Evolutionary conservation across 495 filamentous ascomycete genomes (phyloP), one percentile per base, ranked within the genome.

Genomic region (Ramalina intermedia): DNA sequence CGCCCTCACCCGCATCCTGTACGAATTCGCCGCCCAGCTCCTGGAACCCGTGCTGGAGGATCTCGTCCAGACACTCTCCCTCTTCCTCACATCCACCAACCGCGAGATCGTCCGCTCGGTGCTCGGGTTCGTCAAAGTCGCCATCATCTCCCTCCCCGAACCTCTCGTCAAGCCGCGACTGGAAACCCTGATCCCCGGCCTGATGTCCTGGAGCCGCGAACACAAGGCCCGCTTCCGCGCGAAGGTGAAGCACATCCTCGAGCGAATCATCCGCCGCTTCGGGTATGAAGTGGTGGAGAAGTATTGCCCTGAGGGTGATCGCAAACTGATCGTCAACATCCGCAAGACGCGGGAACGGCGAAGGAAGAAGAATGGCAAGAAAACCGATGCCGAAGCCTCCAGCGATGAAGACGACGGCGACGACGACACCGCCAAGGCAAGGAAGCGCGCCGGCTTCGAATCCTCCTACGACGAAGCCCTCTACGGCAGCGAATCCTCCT

Each of bases 231-330:
- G 91, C 58, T 87, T 96, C 62, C 84, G 85, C 53, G 81, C 86
- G 26, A 96, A 96, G 71, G 87, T 98, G 47, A 96, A 94, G 76
- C 87, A 94, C 58, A 95, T 98, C 53, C 64, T 96, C 26, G 91
- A 98, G 66, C 78, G 91, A 26, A 85, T 94, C 70, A 80, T 96
- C 23, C 76, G 91, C 16, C 77, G 88, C 43, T 96, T 95, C 65
- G 90, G 93, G 26, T 80, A 81, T 37, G 80, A 87, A 1, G 55
- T 70, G 6, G 75, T 98, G 3, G 87, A 89, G 63, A 72, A 69
- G 51, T 69, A 82, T 51, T 84, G 84, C 45, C 84, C 85, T 0
- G 84, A 94, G 55, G 82, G 74, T 6, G 90, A 96, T 62, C 79
- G 78, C 47, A 96, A 96, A 62, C 69, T 98, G 12, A 82, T 98